phyloP scores from a whole-genome alignment of 306 rosid genomes.

The Fragaria vesca region DNA sequence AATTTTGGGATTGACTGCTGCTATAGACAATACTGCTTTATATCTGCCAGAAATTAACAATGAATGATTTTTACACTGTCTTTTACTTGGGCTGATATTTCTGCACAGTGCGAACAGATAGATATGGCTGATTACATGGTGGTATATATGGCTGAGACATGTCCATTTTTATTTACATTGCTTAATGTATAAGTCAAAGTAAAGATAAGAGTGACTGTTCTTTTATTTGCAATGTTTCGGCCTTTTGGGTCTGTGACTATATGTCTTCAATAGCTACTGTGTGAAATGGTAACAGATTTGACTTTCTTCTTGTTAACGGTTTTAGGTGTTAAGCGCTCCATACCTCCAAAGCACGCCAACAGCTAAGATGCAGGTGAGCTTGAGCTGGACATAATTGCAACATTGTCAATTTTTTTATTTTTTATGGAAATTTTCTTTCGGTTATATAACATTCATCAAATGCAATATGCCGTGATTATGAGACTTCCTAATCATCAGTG shows the following conservation, averaged over 20 bases:
- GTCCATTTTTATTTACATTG: neutral
- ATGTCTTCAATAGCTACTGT: neutral
- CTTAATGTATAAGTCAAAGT: neutral
- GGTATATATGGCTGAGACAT: neutral
- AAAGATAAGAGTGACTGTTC: neutral
- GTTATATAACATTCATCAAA: neutral
- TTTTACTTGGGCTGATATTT: neutral
- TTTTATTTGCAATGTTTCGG: neutral
- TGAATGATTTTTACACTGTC: neutral
- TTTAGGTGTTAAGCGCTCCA: conserved; percentile 93
- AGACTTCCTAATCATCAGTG: conserved; percentile 16
- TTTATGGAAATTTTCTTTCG: neutral
- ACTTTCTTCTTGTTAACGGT: conserved; percentile 14
- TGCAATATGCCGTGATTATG: neutral
- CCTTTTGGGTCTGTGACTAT: neutral
- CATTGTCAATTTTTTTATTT: neutral
- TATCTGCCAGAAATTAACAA: neutral
- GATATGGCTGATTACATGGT: neutral
- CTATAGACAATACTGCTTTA: neutral
- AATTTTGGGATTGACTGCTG: neutral
- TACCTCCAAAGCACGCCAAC: conserved; percentile 64
- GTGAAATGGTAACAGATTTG: conserved; percentile 3
- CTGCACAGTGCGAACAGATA: neutral
- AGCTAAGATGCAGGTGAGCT: conserved; percentile 63
- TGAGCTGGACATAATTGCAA: conserved; percentile 4